Base-by-base conservation (phyloP, 2,329 filamentous ascomycete genomes). In the Alternaria conjuncta region DNA sequence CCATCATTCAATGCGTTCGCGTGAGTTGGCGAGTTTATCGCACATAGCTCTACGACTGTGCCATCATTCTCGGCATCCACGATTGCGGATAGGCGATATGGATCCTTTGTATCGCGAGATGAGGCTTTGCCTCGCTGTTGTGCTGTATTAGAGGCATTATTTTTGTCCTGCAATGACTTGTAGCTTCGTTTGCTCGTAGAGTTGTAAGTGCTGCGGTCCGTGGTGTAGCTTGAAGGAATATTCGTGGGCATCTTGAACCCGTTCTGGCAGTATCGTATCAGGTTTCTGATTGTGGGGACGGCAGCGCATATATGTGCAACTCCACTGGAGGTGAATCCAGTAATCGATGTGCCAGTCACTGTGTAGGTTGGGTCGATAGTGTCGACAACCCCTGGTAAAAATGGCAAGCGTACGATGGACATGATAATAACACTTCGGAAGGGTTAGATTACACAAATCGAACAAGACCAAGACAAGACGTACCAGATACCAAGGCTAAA, bases 321-420 rank as follows among this genome's bases (percentile, higher is more conserved):
- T 25, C 45, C 55, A 46, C 55, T 58, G 25, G 55, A 21, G 5
- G 21, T 44, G 45, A 50, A 58, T 32, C 44, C 45, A n/a, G 44
- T 58, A 32, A 58, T 51, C n/a, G 45, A 49, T 21, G 55, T 50
- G 46, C 30, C 55, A 18, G 45, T 46, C 12, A 58, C 30, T n/a
- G 55, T 58, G n/a, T 58, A 58, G n/a, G 55, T 58, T 23, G 46
- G 45, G 30, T 58, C 55, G 46, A 21, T 58, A 20, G 46, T 47
- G 45, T 58, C 55, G 11, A 58, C 55, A 20, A 58, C 55, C 8
- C 55, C 55, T 32, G 21, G 18, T 23, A 58, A 51, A 46, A 58
- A 58, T n/a, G 55, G 55, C 45, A 58, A 21, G 12, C 55, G 55
- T 20, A 46, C 45, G 32, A 51, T 43, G 12, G 32, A 50, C 20